A percentile compares a stretch with the other conserved stretches of the same genome.
Conservation (phyloP, 768 basidiomycete genomes). For the Suillus tomentosus region DNA sequence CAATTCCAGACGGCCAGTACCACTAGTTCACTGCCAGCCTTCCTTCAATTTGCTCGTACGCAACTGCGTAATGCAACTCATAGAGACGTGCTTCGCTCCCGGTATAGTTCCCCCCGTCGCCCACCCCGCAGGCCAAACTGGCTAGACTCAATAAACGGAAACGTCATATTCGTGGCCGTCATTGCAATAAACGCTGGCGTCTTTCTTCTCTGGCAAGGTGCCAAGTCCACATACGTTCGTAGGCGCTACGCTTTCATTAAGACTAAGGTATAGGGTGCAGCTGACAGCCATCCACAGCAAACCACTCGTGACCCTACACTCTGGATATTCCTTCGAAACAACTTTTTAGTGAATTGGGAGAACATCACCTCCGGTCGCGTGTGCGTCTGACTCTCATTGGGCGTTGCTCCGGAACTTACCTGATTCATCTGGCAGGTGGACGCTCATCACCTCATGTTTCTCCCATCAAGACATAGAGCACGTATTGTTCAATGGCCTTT, state of each 20-base stretch:
- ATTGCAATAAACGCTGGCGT: slow-evolving; percentile 64
- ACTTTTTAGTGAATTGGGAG: slow-evolving; percentile 63
- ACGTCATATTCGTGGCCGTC: slow-evolving; percentile 61
- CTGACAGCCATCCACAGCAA: slow-evolving; percentile 28
- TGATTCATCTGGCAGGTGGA: slow-evolving; percentile 56
- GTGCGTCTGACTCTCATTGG: slow-evolving; percentile 40
- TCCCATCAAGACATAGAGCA: slow-evolving; percentile 65
- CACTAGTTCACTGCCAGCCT: slow-evolving; percentile 10
- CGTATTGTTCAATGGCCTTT: slow-evolving; percentile 75
- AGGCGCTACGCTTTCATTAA: slow-evolving; percentile 21
- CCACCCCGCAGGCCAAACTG: slow-evolving; percentile 27
- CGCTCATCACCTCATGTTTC: slow-evolving; percentile 68
- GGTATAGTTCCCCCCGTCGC: slow-evolving; percentile 17
- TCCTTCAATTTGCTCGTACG: slow-evolving; percentile 23
- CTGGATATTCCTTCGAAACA: slow-evolving; percentile 53
- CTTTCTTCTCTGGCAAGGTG: slow-evolving; percentile 58
- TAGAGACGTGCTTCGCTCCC: slow-evolving; percentile 16
- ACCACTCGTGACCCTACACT: slow-evolving; percentile 41
- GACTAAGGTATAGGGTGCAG: slow-evolving; percentile 1
- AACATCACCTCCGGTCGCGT: slow-evolving; percentile 67
- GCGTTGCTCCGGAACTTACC: slow-evolving; percentile 9
- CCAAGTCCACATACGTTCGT: slow-evolving; percentile 34
- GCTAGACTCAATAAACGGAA: slow-evolving; percentile 55
- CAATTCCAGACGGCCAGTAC: background rate
- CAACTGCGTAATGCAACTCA: slow-evolving; percentile 25